A percentile compares a stretch with the other conserved stretches of the same genome.
Evolutionary conservation across 2,329 filamentous ascomycete genomes (phyloP).

Genomic region (Colletotrichum sublineola): DNA sequence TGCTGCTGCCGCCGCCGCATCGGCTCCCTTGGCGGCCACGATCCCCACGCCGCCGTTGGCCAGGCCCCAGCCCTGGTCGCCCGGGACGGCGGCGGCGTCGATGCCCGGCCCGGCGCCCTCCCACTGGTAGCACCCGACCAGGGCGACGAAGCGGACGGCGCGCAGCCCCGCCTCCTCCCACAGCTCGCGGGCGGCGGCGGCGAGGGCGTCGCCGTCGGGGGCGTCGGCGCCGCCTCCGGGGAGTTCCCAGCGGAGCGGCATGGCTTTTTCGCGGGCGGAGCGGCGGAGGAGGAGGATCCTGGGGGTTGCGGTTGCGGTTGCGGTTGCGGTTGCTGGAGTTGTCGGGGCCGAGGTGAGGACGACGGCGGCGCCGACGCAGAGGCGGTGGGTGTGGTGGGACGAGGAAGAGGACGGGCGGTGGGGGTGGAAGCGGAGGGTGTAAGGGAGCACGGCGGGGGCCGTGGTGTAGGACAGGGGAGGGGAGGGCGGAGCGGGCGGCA

Average conservation of each 20-base stretch:
- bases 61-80: slow-evolving; percentile 25
- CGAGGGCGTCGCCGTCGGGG: slow-evolving; percentile 59
- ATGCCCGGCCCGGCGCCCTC: slow-evolving; percentile 26
- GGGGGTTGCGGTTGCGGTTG: slow-evolving; percentile 35
- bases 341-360: slow-evolving; percentile 21
- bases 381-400: slow-evolving; percentile 25
- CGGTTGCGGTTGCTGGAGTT: slow-evolving; percentile 10
- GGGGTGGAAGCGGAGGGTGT: slow-evolving; percentile 35
- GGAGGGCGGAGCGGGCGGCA: slow-evolving; percentile 38
- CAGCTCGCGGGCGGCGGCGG: slow-evolving; percentile 61
- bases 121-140: slow-evolving; percentile 50
- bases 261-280: slow-evolving; percentile 52
- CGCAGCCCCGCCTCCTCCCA: slow-evolving; percentile 64
- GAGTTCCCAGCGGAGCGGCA: slow-evolving; percentile 60
- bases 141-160: slow-evolving; percentile 55
- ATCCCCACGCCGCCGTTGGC: slow-evolving; percentile 28
- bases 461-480: slow-evolving; percentile 39
- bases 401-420: not conserved
- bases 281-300: slow-evolving; percentile 58
- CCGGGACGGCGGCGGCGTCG: slow-evolving; percentile 39
- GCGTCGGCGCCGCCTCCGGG: slow-evolving; percentile 59
- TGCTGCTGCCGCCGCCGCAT: slow-evolving; percentile 24
- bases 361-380: slow-evolving; percentile 40
- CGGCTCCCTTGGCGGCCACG: slow-evolving; percentile 10
- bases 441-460: slow-evolving; percentile 19